phyloP scores from a whole-genome alignment of 805 yeast species.

The Scheffersomyces lignosus region DNA sequence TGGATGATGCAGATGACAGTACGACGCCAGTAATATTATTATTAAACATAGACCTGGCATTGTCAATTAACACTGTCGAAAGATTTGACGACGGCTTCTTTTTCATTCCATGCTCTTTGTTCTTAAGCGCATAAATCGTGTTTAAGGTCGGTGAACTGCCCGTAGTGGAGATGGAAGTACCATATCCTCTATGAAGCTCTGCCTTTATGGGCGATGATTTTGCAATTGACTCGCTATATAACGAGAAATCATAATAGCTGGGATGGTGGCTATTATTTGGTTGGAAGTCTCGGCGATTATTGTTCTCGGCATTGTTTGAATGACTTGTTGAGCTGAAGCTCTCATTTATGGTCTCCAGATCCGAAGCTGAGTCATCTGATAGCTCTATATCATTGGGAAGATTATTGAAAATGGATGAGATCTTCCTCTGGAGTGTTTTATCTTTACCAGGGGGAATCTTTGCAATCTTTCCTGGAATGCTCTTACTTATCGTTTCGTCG shows the following conservation, averaged over 20 bases:
- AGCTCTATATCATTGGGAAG: conserved; percentile 48
- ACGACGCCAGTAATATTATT: conserved; percentile 23
- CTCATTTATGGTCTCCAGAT: conserved; percentile 32
- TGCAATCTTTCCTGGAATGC: conserved; percentile 6
- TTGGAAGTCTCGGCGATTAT: not conserved
- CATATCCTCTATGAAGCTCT: conserved; percentile 14
- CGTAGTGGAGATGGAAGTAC: conserved; percentile 4
- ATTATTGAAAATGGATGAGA: conserved; percentile 42
- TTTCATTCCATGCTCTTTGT: conserved; percentile 17
- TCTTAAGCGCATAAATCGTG: conserved; percentile 25
- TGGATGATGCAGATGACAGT: conserved; percentile 34
- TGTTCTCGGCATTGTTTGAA: not conserved
- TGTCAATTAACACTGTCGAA: conserved; percentile 34
- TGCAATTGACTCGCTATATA: conserved; percentile 25
- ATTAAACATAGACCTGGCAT: conserved; percentile 37
- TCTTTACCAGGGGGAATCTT: conserved; percentile 1
- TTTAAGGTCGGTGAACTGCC: conserved; percentile 23
- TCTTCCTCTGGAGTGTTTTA: conserved; percentile 28
- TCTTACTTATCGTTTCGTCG: not conserved
- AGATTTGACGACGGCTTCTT: conserved; percentile 32
- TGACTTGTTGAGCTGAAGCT: not conserved
- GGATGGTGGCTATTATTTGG: conserved; percentile 4
- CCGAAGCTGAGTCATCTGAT: conserved; percentile 47
- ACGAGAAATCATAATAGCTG: conserved; percentile 17
- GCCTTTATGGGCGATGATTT: conserved; percentile 26